A percentile compares a stretch with the other conserved stretches of the same genome.
phyloP scores from a whole-genome alignment of 208 protist genomes.

The Trypanosoma theileri region DNA sequence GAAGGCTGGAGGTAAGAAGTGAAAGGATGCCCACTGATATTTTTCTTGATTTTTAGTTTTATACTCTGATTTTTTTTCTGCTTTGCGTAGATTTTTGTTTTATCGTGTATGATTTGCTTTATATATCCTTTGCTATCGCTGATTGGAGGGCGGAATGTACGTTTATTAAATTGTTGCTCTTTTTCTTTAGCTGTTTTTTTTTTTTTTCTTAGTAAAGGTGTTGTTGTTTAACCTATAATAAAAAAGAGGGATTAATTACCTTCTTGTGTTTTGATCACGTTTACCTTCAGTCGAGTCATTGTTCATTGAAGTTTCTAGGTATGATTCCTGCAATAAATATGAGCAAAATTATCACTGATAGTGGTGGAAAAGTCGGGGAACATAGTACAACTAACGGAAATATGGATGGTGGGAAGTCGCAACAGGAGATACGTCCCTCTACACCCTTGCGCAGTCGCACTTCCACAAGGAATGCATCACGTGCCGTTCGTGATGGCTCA shows the following conservation, averaged over 20 bases:
- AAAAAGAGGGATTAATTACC: background rate
- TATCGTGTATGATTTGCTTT: background rate
- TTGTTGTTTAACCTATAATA: too few relatives aligned
- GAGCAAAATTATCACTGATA: conserved; percentile 20
- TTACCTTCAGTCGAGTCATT: background rate
- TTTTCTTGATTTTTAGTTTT: too few relatives aligned
- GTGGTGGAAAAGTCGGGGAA: background rate
- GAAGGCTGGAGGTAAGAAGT: conserved; percentile 52
- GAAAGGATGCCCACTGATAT: conserved; percentile 1
- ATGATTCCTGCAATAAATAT: conserved; percentile 59
- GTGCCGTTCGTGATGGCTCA: conserved; percentile 4
- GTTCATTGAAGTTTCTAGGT: background rate
- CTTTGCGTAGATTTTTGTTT: too few relatives aligned
- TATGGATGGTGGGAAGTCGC: conserved; percentile 1
- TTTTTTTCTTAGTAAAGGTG: too few relatives aligned
- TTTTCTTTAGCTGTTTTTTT: too few relatives aligned
- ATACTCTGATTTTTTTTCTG: too few relatives aligned
- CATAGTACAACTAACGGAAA: conserved; percentile 4
- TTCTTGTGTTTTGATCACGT: background rate
- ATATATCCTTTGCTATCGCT: background rate
- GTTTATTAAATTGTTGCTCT: too few relatives aligned
- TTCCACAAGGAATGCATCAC: conserved; percentile 4
- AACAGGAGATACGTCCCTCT: conserved; percentile 10
- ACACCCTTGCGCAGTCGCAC: conserved; percentile 28
- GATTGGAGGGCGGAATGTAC: too few relatives aligned